A percentile compares a stretch with the other conserved stretches of the same genome.
phyloP scores from a whole-genome alignment of 2,329 filamentous ascomycete genomes.

The Raffaelea arxii region DNA sequence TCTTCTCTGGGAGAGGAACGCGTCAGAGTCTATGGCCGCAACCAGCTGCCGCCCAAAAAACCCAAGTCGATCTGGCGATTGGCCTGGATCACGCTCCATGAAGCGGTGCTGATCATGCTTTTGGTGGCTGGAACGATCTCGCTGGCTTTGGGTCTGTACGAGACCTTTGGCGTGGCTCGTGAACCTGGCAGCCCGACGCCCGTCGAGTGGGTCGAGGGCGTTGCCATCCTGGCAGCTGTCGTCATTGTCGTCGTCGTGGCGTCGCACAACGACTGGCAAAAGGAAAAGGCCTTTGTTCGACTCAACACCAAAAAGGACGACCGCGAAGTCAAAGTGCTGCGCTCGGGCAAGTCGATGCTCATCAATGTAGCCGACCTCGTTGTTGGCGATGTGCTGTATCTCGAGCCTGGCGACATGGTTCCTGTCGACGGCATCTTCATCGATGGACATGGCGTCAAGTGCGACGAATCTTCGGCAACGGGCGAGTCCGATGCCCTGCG shows the following conservation, averaged over 20 bases:
- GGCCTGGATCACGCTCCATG: slow-evolving; percentile 77
- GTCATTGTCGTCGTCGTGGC: slow-evolving; percentile 70
- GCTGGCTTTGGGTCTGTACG: slow-evolving; percentile 64
- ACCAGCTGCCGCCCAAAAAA: slow-evolving; percentile 64
- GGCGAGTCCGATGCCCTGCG: slow-evolving; percentile 68
- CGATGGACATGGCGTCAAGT: slow-evolving; percentile 63
- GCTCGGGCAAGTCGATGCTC: slow-evolving; percentile 60
- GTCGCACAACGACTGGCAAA: slow-evolving; percentile 70
- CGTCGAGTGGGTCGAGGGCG: slow-evolving; percentile 74
- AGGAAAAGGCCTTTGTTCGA: slow-evolving; percentile 69
- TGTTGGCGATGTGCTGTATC: slow-evolving; percentile 59
- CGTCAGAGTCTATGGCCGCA: slow-evolving; percentile 62
- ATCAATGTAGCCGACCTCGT: slow-evolving; percentile 60
- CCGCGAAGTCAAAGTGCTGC: slow-evolving; percentile 60
- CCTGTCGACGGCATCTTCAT: slow-evolving; percentile 67
- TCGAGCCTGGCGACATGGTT: slow-evolving; percentile 68
- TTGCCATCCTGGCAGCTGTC: slow-evolving; percentile 74
- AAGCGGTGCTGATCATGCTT: slow-evolving; percentile 68
- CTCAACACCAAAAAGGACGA: slow-evolving; percentile 73
- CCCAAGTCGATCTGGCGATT: slow-evolving; percentile 62
- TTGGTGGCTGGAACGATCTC: slow-evolving; percentile 63
- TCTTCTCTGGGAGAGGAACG: slow-evolving; percentile 45
- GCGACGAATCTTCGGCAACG: slow-evolving; percentile 70
- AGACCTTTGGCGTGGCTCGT: slow-evolving; percentile 56
- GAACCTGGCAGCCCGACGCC: slow-evolving; percentile 33